Percentiles rank a stretch among this genome's conserved stretches.
Conservation (phyloP, 345 rosid species). For the Linum usitatissimum region DNA sequence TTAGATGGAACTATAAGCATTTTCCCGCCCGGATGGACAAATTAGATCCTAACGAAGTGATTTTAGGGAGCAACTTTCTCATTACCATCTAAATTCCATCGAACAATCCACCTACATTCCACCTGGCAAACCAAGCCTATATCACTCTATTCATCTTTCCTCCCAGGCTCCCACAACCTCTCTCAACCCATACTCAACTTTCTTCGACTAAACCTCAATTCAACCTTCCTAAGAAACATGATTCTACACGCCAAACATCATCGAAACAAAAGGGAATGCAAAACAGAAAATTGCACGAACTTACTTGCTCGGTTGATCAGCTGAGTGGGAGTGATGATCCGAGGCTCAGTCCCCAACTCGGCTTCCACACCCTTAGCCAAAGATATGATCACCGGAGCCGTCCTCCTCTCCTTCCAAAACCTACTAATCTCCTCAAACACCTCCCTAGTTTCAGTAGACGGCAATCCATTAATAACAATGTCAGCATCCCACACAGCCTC, state of each 20-base stretch:
- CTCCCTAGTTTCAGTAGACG: constrained; percentile 71
- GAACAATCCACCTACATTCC: too few species aligned
- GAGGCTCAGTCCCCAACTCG: constrained; percentile 69
- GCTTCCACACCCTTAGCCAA: constrained; percentile 91
- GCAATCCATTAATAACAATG: constrained; percentile 84
- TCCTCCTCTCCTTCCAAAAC: constrained; percentile 85
- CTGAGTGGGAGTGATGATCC: constrained; percentile 80
- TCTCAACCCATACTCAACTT: too few species aligned
- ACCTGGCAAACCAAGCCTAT: too few species aligned
- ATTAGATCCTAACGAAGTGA: too few species aligned
- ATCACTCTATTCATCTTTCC: too few species aligned
- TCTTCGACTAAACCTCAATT: too few species aligned
- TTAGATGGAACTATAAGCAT: too few species aligned
- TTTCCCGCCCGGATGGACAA: too few species aligned
- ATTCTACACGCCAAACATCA: neutral
- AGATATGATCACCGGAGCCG: constrained; percentile 65
- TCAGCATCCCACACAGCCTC: constrained; percentile 99
- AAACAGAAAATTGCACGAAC: constrained; percentile 3
- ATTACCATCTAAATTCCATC: too few species aligned
- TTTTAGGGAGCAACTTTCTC: too few species aligned
- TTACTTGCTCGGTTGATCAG: constrained; percentile 88
- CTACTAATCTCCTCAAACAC: constrained; percentile 81
- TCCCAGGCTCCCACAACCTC: neutral
- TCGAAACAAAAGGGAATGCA: neutral
- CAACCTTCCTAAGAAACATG: neutral